Base-by-base conservation (phyloP, 2,329 filamentous ascomycete genomes). In the Pseudonectria foliicola region DNA sequence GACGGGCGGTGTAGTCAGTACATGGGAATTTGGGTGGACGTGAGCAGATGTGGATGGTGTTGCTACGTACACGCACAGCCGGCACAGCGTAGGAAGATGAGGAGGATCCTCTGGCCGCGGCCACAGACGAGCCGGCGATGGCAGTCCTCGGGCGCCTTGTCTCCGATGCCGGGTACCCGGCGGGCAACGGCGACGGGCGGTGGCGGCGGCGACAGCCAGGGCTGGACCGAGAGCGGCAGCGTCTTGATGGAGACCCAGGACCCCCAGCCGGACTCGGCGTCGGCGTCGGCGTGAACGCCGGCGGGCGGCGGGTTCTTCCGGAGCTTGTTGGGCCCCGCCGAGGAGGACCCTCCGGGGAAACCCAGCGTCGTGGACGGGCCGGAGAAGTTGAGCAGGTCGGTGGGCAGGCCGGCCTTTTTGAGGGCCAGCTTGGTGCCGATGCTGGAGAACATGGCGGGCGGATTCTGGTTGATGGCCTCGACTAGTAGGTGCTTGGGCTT, bases 341-440 rank as follows among this genome's bases (percentile, higher is more conserved):
- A 18, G 21, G 38, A 27, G 36, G 56, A 39, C 40, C 32, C 5
- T 21, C 18, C 18, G 5, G 18, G 18, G 18, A 21, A 21, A 8
- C 18, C 18, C 18, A 21, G 18, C 18, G 18, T 21, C 18, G 18
- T 29, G 35, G 43, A 32, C 29, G 40, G 38, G 13, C 38, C 45
- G 25, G 53, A 43, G 21, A 64, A 57, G 34, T 69, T 60, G 37
- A 77, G 57, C 30, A 66, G 56, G 45, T 76, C 61, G 55, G 62
- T 68, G 26, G 70, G 64, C 35, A 78, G 54, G 50, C 75, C 74
- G 33, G 66, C 66, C 52, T 74, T 76, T 44, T 66, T 73, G 46
- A 79, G 62, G 41, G 73, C 75, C 44, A 77, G 58, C 56, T 78
- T 78, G 29, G 73, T 73, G 12, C 68, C 67, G 37, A 79, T 57